phyloP scores from a whole-genome alignment of 345 rosid species.

The Gossypium arboreum region DNA sequence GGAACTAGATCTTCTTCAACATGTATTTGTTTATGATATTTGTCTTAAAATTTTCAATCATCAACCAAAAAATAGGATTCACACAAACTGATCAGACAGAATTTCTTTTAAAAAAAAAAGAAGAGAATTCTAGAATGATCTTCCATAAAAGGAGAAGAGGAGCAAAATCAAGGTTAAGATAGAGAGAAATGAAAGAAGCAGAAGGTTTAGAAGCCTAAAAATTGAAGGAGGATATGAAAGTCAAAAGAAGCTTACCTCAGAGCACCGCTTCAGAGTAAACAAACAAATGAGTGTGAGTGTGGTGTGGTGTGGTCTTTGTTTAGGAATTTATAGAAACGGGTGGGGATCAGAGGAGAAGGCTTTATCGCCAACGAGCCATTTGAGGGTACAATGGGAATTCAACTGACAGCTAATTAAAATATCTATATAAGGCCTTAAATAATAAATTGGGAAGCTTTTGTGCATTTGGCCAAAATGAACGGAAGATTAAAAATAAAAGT shows the following conservation, averaged over 20 bases:
- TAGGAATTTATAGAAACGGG: neutral
- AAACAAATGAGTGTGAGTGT: neutral
- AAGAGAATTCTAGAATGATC: too few relatives aligned
- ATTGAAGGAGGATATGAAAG: neutral
- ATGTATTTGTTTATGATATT: too few relatives aligned
- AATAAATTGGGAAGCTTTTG: neutral
- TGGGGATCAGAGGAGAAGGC: neutral
- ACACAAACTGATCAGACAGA: too few relatives aligned
- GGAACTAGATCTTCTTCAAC: too few relatives aligned
- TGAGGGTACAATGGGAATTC: neutral
- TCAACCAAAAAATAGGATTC: too few relatives aligned
- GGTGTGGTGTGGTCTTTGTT: neutral
- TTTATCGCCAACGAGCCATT: neutral
- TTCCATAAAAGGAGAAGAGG: too few relatives aligned
- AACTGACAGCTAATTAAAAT: neutral
- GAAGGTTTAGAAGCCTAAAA: neutral
- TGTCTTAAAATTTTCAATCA: too few relatives aligned
- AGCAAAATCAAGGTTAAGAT: too few relatives aligned
- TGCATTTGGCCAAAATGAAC: too few relatives aligned
- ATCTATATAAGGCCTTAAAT: neutral
- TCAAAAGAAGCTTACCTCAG: constrained; percentile 5
- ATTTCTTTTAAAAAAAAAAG: too few relatives aligned
- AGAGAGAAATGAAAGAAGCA: too few relatives aligned
- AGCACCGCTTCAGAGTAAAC: neutral
- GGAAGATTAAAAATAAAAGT: too few relatives aligned